phyloP scores from a whole-genome alignment of 2,329 filamentous ascomycete genomes.

The Ophiostoma australiae region DNA sequence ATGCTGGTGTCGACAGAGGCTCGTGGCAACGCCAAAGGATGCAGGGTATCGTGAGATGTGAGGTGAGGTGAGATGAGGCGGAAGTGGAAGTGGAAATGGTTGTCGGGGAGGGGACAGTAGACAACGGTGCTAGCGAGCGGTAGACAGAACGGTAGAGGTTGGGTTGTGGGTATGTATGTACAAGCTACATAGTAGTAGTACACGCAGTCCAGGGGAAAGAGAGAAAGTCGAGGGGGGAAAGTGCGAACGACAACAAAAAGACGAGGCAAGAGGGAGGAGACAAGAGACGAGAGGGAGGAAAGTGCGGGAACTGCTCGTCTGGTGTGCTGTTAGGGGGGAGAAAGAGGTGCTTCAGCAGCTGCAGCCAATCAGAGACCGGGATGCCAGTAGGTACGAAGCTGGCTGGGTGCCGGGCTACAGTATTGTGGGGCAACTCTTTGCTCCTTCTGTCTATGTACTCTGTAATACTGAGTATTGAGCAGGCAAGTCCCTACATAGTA shows the following conservation, averaged over 20 bases:
- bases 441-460: background rate
- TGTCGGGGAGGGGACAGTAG: conserved; percentile 1
- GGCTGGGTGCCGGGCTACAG: conserved; percentile 11
- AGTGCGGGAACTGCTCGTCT: background rate
- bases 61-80: background rate
- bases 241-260: conserved; percentile 15
- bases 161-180: conserved; percentile 5
- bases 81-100: background rate
- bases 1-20: background rate
- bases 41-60: conserved; percentile 13
- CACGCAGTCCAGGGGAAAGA: conserved; percentile 6
- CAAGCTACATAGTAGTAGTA: background rate
- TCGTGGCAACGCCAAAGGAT: background rate
- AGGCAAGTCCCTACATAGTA: too few species aligned
- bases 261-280: background rate
- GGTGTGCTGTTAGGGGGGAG: background rate
- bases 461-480: background rate
- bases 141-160: background rate
- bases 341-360: background rate
- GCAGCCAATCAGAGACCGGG: conserved; percentile 5
- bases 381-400: background rate
- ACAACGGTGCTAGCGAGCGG: background rate
- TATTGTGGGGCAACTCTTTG: background rate
- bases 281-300: conserved; percentile 7
- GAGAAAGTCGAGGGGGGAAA: conserved; percentile 13